Base-by-base conservation (phyloP, 257 asterid species). In the Avicennia marina region DNA sequence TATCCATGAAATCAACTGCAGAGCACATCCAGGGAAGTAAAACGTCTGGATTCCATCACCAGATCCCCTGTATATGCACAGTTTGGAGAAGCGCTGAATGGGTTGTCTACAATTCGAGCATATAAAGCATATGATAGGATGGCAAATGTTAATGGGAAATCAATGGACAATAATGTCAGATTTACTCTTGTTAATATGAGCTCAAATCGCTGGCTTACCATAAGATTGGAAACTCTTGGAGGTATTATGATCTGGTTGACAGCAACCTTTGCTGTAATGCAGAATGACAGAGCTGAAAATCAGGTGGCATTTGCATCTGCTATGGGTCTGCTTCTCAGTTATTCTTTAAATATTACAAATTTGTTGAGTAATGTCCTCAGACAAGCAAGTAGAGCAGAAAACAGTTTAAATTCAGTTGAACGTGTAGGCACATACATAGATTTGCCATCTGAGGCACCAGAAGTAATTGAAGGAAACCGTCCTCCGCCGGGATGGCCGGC, bases 11-110 rank as follows among this genome's bases (percentile, higher is more conserved):
- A 62, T 72, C 22, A 57, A 65, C 58, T 64, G 55, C 91, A 86
- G 95, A 83, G 89, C 78, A 86, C 95, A 42, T 77, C 95, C 32
- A 78, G 93, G 43, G 95, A 86, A 81, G 94, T 83, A 45, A 86
- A 83, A 58, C 93, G 95, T 17, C 74, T 86, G 39, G 89, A 86
- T 66, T 78, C 95, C 50, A 80, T 86, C 68, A 80, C 95, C 17
- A 76, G 89, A 49, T 86, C 95, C 52, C 95, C 95, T 1, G 87
- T 86, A 34, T 86, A 86, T 66, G 95, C 95, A 16, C 93, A 86
- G 71, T 86, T 86, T 57, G 93, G 93, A 56, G 95, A 86, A 78
- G 93, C 95, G 15, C 44, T 86, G 38, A 80, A 81, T 45, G 95
- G 95, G 33, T 47, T 86, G 36, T 81, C 95, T 6, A 70, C 94